Percentiles rank a stretch among this genome's conserved stretches.
These are phyloP conservation scores for Raddia distichophylla DNA, from an alignment of 176 grass and related monocot species.

Conservation along the genomic window DNA sequence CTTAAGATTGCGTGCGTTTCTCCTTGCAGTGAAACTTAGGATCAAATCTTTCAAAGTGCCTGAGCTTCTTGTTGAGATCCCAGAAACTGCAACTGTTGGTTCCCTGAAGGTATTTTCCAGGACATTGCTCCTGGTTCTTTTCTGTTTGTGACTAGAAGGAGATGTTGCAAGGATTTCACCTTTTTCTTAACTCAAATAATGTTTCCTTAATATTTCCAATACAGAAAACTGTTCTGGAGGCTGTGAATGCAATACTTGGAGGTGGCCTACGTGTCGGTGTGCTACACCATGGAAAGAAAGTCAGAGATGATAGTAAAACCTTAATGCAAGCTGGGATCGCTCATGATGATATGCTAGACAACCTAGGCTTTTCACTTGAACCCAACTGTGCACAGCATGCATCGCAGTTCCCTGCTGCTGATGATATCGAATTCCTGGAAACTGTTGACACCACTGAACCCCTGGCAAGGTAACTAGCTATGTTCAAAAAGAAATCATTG, in stretches of 20 bases:
- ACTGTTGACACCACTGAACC: constrained; percentile 66
- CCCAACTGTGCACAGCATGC: constrained; percentile 58
- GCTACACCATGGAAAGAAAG: constrained; percentile 84
- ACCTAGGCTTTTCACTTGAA: constrained; percentile 83
- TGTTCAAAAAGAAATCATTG: constrained; percentile 13
- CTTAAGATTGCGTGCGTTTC: constrained; percentile 11
- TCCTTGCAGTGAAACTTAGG: constrained; percentile 72
- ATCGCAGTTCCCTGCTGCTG: constrained; percentile 42
- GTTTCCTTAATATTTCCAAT: constrained; percentile 43
- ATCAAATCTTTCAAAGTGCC: constrained; percentile 98
- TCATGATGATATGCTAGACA: constrained; percentile 56
- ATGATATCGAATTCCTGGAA: constrained; percentile 61
- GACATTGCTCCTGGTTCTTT: constrained; percentile 29
- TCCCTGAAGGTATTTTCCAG: constrained; percentile 75
- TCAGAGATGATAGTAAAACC: constrained; percentile 84
- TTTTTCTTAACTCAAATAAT: not conserved
- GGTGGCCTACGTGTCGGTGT: constrained; percentile 75
- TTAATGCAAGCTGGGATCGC: constrained; percentile 75
- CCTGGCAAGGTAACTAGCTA: constrained; percentile 68
- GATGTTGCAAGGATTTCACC: not conserved
- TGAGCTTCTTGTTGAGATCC: constrained; percentile 93
- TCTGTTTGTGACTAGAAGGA: not conserved
- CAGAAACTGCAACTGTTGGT: constrained; percentile 89
- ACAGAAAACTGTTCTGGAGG: constrained; percentile 92
- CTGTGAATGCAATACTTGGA: constrained; percentile 83